Evolutionary conservation across 2,329 filamentous ascomycete genomes (phyloP).

Genomic region (Colletotrichum sp.): DNA sequence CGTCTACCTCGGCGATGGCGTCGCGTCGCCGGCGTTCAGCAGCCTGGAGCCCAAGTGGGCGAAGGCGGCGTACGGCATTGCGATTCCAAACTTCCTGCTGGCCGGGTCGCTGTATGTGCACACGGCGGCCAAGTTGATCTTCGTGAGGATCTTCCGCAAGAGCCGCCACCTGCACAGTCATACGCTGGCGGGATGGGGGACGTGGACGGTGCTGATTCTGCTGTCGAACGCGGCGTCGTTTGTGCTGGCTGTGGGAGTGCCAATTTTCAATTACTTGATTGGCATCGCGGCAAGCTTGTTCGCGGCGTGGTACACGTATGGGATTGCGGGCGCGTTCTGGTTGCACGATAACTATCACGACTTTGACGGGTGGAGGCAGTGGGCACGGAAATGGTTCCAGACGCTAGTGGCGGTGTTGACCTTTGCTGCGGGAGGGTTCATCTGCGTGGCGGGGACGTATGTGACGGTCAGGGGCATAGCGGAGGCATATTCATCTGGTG

Average conservation of each 20-base stretch:
- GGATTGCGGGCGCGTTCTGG: constrained; percentile 57
- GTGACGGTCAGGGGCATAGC: constrained; percentile 44
- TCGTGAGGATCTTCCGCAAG: constrained; percentile 51
- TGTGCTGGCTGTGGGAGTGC: constrained; percentile 50
- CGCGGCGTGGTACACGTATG: constrained; percentile 59
- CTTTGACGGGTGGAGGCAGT: constrained; percentile 40
- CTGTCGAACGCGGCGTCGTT: constrained; percentile 50
- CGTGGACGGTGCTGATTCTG: constrained; percentile 51
- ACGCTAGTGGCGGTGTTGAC: constrained; percentile 43
- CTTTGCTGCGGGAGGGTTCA: constrained; percentile 49
- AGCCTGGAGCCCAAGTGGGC: constrained; percentile 48
- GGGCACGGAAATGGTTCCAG: constrained; percentile 42
- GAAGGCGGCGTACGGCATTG: constrained; percentile 56
- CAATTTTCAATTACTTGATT: constrained; percentile 59
- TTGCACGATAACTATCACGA: constrained; percentile 52
- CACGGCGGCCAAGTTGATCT: constrained; percentile 56
- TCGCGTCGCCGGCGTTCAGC: constrained; percentile 52
- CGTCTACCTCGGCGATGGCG: constrained; percentile 50
- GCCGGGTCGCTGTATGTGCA: constrained; percentile 55
- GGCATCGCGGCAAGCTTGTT: constrained; percentile 55
- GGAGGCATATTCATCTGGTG: constrained; percentile 23
- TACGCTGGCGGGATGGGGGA: constrained; percentile 48
- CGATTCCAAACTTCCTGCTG: constrained; percentile 54
- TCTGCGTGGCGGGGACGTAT: constrained; percentile 53
- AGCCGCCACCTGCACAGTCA: constrained; percentile 52